phyloP scores from a whole-genome alignment of 1,284 basidiomycete genomes.

The Pseudomicrostroma phylloplanum region DNA sequence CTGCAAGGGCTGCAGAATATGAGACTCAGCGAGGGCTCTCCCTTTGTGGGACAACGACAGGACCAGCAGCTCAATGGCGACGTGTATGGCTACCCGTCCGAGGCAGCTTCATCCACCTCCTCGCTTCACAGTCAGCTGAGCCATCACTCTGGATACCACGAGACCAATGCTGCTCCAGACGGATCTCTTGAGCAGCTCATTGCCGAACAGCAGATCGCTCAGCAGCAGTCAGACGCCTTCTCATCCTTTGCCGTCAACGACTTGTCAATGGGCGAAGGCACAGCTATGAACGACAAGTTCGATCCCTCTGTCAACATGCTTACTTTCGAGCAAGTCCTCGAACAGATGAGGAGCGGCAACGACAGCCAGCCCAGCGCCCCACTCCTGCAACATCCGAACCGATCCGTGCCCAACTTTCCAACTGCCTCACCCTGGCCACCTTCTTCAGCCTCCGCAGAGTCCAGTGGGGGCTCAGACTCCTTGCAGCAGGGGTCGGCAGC shows the following conservation, averaged over 20 bases:
- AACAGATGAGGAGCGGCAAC: background rate
- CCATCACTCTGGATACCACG: background rate
- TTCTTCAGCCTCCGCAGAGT: background rate
- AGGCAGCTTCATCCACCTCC: conserved; percentile 1
- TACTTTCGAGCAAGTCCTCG: conserved; percentile 4
- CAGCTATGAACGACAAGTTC: background rate
- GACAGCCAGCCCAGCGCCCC: background rate
- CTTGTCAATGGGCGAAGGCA: background rate
- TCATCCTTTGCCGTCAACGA: background rate
- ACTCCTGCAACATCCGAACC: background rate
- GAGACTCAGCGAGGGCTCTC: background rate
- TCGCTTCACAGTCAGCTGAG: conserved; percentile 4
- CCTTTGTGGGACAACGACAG: too few relatives aligned
- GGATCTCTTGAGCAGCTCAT: conserved; percentile 8
- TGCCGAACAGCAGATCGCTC: background rate
- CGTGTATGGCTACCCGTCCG: background rate
- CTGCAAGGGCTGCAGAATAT: background rate
- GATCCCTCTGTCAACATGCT: background rate
- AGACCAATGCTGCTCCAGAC: background rate
- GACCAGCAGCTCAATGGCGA: background rate
- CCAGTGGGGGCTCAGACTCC: background rate
- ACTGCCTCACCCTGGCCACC: background rate
- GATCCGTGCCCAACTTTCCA: background rate
- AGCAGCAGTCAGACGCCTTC: background rate
- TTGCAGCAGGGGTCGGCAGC: too few relatives aligned